Conservation (phyloP, 2,329 filamentous ascomycete genomes). For the Fusarium sp. region DNA sequence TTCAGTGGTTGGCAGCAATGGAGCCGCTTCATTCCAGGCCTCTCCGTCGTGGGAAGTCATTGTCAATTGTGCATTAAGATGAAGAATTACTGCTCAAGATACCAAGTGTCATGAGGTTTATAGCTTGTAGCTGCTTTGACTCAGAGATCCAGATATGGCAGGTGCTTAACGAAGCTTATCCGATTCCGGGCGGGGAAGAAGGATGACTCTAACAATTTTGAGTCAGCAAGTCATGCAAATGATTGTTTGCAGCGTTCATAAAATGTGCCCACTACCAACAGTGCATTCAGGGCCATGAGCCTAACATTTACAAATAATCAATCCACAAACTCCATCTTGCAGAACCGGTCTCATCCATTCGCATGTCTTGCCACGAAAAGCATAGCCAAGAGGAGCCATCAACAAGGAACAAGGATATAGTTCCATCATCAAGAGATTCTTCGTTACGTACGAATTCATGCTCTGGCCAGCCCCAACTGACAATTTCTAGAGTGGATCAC, state of each 20-base stretch:
- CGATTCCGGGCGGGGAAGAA: not conserved
- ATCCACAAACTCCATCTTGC: not conserved
- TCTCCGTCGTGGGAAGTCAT: not conserved
- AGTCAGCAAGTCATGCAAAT: not conserved
- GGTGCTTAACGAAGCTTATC: not conserved
- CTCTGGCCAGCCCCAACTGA: not conserved
- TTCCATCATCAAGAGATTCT: too few relatives aligned
- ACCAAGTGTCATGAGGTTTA: not conserved
- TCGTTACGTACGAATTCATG: not conserved
- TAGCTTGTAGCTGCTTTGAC: not conserved
- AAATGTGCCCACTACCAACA: not conserved
- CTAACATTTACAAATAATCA: not conserved
- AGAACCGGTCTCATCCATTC: not conserved
- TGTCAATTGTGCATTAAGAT: not conserved
- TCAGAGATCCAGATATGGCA: not conserved
- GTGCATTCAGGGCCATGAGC: not conserved
- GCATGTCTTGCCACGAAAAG: not conserved
- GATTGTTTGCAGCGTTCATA: not conserved
- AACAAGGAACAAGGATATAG: not conserved
- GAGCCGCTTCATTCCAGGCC: constrained; percentile 10
- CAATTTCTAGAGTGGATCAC: not conserved
- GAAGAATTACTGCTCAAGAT: not conserved
- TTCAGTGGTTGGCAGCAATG: constrained; percentile 12
- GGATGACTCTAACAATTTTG: not conserved
- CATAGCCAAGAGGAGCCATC: not conserved